phyloP scores from a whole-genome alignment of 331 rosid genomes.

The Malus hybrid region DNA sequence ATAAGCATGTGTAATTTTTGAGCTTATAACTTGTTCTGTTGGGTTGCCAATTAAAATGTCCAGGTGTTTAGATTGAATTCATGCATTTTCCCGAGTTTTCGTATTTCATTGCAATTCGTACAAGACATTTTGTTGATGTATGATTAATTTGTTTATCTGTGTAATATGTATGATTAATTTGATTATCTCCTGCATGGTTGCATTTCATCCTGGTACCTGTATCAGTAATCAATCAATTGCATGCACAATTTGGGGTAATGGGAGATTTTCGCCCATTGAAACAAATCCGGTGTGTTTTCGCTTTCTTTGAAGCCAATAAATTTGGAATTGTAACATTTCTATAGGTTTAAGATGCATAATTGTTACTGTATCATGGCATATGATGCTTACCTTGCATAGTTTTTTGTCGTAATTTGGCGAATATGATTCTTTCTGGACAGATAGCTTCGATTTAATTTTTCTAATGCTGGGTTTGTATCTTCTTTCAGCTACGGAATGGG shows the following conservation, averaged over 20 bases:
- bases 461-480: not conserved
- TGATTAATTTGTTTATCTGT: not conserved
- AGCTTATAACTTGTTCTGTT: not conserved
- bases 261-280: not conserved
- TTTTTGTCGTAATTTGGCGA: not conserved
- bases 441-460: not conserved
- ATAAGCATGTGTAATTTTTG: no score
- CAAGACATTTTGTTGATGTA: not conserved
- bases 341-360: not conserved
- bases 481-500: conserved; percentile 87
- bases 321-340: not conserved
- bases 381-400: not conserved
- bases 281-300: no score
- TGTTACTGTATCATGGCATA: not conserved
- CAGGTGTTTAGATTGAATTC: not conserved
- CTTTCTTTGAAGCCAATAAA: not conserved
- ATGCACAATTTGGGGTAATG: not conserved
- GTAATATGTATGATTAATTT: not conserved
- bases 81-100: not conserved
- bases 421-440: not conserved
- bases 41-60: not conserved
- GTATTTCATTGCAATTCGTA: not conserved
- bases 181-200: no score
- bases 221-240: not conserved
- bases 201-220: not conserved